Conservation (phyloP, 2,329 filamentous ascomycete genomes). For the Eutypa lata region DNA sequence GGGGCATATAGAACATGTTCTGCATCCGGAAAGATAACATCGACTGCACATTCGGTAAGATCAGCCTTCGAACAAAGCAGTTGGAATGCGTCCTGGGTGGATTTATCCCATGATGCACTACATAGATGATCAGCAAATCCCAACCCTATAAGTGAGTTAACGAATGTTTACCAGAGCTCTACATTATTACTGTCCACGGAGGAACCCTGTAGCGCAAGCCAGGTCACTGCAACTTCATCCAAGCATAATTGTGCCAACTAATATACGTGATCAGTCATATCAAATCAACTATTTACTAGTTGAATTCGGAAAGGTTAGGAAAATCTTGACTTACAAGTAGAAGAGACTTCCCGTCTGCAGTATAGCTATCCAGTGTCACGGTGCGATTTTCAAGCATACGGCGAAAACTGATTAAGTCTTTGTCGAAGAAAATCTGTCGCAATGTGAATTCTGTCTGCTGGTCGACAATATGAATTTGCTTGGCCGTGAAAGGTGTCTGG, state of each 20-base stretch:
- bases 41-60: not conserved
- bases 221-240: not conserved
- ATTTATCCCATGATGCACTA: not conserved
- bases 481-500: not conserved
- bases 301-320: too few species aligned
- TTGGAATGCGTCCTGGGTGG: not conserved
- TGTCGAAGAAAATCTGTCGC: not conserved
- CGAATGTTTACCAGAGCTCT: not conserved
- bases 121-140: not conserved
- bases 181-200: not conserved
- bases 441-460: not conserved
- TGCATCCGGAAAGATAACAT: not conserved
- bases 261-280: not conserved
- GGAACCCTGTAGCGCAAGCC: not conserved
- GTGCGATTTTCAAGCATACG: not conserved
- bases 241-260: not conserved
- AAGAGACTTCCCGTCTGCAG: not conserved
- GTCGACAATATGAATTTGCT: not conserved
- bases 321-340: not conserved
- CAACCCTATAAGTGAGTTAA: not conserved
- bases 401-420: not conserved
- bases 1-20: not conserved
- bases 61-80: not conserved
- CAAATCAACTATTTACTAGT: not conserved
- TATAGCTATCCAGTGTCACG: not conserved